Conservation (phyloP, 495 filamentous ascomycete genomes). For the Penicillium bialowiezense region DNA sequence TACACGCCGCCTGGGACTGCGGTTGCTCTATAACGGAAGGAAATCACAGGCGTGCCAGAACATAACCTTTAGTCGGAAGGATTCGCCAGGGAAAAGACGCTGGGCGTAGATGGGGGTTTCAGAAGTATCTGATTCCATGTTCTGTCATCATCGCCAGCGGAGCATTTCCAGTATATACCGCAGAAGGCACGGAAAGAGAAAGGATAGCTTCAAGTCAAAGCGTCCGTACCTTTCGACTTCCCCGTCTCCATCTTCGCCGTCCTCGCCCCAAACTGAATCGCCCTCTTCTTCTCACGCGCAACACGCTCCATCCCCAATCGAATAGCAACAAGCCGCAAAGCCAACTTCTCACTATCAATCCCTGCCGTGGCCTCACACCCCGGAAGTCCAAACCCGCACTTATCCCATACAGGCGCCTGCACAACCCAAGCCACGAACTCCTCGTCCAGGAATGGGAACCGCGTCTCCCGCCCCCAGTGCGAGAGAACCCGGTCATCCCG, state of each 20-base stretch:
- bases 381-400: slow-evolving; percentile 69
- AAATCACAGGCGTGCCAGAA: background rate
- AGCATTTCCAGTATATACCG: no score
- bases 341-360: slow-evolving; percentile 75
- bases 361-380: slow-evolving; percentile 3
- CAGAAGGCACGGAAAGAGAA: no score
- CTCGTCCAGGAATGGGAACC: slow-evolving; percentile 94
- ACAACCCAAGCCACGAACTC: slow-evolving; percentile 79
- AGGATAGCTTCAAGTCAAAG: slow-evolving; percentile 29
- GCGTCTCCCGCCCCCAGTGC: slow-evolving; percentile 83
- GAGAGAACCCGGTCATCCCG: slow-evolving; percentile 89
- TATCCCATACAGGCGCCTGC: slow-evolving; percentile 68
- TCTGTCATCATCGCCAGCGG: slow-evolving; percentile 47
- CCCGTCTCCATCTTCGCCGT: slow-evolving; percentile 84
- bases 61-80: background rate
- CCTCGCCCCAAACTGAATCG: slow-evolving; percentile 83
- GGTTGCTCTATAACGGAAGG: slow-evolving; percentile 21
- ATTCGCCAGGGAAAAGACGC: background rate
- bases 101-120: slow-evolving; percentile 25
- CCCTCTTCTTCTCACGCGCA: slow-evolving; percentile 86
- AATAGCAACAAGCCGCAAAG: slow-evolving; percentile 75
- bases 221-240: slow-evolving; percentile 66
- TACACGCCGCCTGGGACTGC: slow-evolving; percentile 25
- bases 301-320: slow-evolving; percentile 66
- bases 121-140: slow-evolving; percentile 51